Evolutionary conservation across 2,329 filamentous ascomycete species (phyloP).

Genomic region (Beauveria sp.): DNA sequence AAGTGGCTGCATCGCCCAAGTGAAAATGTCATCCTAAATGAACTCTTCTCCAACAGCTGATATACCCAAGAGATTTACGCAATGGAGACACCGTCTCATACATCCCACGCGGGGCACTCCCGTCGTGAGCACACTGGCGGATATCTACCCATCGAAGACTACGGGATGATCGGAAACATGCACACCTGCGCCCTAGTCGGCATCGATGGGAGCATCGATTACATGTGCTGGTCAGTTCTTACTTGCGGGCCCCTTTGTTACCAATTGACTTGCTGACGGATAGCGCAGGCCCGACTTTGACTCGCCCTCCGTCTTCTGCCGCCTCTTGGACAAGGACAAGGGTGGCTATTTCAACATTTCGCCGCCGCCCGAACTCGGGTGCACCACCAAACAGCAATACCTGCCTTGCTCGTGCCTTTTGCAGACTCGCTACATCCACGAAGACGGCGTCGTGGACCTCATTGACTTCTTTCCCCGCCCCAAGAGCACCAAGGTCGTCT

Average conservation of each 20-base stretch:
- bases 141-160: slow-evolving; percentile 63
- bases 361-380: slow-evolving; percentile 41
- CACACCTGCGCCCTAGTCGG: slow-evolving; percentile 68
- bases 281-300: slow-evolving; percentile 63
- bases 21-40: background rate
- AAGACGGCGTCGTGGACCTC: slow-evolving; percentile 65
- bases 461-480: slow-evolving; percentile 71
- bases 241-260: background rate
- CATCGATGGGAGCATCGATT: slow-evolving; percentile 66
- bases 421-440: slow-evolving; percentile 69
- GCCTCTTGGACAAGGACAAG: slow-evolving; percentile 65
- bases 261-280: background rate
- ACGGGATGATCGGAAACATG: slow-evolving; percentile 77
- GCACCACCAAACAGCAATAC: slow-evolving; percentile 71
- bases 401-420: slow-evolving; percentile 67
- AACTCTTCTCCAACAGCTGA: too few species aligned
- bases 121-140: slow-evolving; percentile 33
- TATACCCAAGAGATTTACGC: background rate
- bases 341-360: slow-evolving; percentile 66
- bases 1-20: background rate
- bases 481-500: slow-evolving; percentile 46
- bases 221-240: slow-evolving; percentile 64
- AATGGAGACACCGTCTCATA: slow-evolving; percentile 11
- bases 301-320: slow-evolving; percentile 67
- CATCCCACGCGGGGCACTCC: slow-evolving; percentile 24